These are phyloP conservation scores for Metschnikowia lachancei DNA, from an alignment of 805 yeast genomes.

Conservation along the genomic window DNA sequence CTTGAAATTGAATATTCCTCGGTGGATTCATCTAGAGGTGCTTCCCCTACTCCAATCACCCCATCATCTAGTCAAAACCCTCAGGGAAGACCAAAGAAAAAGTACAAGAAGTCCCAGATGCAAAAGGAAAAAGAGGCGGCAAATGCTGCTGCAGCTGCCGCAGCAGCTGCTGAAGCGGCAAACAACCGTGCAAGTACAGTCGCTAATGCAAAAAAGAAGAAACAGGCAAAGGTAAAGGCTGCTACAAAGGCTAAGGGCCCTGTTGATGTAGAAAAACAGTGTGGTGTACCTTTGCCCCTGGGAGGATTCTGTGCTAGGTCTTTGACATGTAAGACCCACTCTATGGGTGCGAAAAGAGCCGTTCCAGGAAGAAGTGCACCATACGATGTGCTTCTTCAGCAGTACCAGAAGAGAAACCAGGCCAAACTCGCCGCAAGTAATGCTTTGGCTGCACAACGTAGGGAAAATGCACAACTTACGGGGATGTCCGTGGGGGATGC, in stretches of 20 bases:
- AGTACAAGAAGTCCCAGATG: constrained; percentile 43
- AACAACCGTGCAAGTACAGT: constrained; percentile 16
- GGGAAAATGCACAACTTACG: constrained; percentile 55
- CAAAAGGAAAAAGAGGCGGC: constrained; percentile 48
- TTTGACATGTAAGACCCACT: constrained; percentile 93
- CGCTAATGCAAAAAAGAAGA: constrained; percentile 26
- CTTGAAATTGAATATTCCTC: constrained; percentile 38
- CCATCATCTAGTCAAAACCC: constrained; percentile 22
- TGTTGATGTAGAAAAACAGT: constrained; percentile 88
- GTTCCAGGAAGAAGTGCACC: constrained; percentile 93
- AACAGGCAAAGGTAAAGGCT: constrained; percentile 37
- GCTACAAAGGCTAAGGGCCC: constrained; percentile 69
- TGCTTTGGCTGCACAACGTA: constrained; percentile 74
- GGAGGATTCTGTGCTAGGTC: constrained; percentile 98
- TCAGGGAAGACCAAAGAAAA: constrained; percentile 37
- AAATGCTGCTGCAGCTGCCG: constrained; percentile 46
- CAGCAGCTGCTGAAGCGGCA: constrained; percentile 33
- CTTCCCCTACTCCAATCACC: constrained; percentile 36
- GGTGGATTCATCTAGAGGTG: constrained; percentile 39
- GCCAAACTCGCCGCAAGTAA: constrained; percentile 82
- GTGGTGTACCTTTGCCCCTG: constrained; percentile 91
- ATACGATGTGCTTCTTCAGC: constrained; percentile 81
- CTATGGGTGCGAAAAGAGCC: constrained; percentile 97
- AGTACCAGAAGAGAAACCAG: constrained; percentile 89
- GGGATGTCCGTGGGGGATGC: constrained; percentile 23